Evolutionary conservation across 1,284 basidiomycete species (phyloP).

Genomic region (Ceratobasidium sp.): DNA sequence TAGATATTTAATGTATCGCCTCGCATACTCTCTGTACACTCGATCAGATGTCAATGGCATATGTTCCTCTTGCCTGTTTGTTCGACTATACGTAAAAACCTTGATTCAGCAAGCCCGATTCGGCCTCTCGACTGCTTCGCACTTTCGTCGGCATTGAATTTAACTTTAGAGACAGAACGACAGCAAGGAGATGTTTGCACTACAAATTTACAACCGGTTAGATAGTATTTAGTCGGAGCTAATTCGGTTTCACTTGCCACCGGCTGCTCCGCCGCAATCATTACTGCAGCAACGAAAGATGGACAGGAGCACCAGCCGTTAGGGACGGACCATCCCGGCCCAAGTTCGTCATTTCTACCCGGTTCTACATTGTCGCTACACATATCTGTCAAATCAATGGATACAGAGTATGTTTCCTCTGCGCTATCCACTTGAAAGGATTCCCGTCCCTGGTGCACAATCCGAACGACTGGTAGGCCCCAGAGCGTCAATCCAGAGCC

Average conservation of each 20-base stretch:
- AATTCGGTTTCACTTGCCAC: neutral
- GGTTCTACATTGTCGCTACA: neutral
- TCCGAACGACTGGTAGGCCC: neutral
- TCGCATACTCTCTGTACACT: neutral
- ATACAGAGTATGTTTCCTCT: constrained; percentile 2
- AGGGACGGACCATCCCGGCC: neutral
- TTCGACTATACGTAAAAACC: neutral
- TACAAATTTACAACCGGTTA: neutral
- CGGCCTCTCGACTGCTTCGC: constrained; percentile 6
- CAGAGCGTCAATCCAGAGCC: neutral
- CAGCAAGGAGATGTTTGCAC: constrained; percentile 30
- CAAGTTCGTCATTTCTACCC: neutral
- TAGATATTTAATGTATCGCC: neutral
- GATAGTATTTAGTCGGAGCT: neutral
- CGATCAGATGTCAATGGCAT: neutral
- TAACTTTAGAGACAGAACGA: constrained; percentile 1
- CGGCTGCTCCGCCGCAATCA: constrained; percentile 4
- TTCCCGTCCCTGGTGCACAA: constrained; percentile 1
- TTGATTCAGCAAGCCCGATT: neutral
- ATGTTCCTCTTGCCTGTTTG: neutral
- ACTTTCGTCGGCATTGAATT: neutral
- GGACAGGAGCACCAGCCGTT: constrained; percentile 29
- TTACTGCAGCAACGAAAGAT: neutral
- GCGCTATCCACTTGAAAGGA: constrained; percentile 14
- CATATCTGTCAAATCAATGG: neutral